These are phyloP conservation scores for Tremellales sp. DNA, from an alignment of 1,284 basidiomycete genomes.

Conservation along the genomic window DNA sequence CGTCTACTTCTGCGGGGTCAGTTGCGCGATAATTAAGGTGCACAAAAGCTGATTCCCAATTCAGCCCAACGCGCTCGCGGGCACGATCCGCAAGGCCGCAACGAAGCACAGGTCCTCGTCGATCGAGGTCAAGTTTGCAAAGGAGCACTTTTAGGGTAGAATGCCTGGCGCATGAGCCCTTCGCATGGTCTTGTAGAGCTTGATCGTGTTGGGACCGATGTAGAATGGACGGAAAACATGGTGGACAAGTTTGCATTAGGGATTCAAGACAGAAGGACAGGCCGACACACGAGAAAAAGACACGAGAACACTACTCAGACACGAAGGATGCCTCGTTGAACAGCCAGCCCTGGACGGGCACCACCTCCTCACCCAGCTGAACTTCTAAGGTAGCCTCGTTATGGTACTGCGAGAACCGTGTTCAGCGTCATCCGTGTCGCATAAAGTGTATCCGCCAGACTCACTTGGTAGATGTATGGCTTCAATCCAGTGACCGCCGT, in stretches of 20 bases:
- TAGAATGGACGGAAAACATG: too few species aligned
- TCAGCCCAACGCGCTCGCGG: slow-evolving; percentile 62
- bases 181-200: too few species aligned
- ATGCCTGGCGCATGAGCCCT: too few species aligned
- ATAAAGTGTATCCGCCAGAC: slow-evolving; percentile 7
- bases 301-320: slow-evolving; percentile 49
- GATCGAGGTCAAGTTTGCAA: slow-evolving; percentile 74
- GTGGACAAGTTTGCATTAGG: too few species aligned
- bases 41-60: slow-evolving; percentile 1
- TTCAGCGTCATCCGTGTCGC: neutral
- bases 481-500: slow-evolving; percentile 52
- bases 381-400: slow-evolving; percentile 70
- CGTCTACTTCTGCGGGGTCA: slow-evolving; percentile 75
- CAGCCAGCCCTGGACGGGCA: slow-evolving; percentile 61
- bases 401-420: slow-evolving; percentile 59
- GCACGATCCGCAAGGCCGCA: slow-evolving; percentile 67
- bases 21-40: slow-evolving; percentile 6
- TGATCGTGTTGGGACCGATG: too few species aligned
- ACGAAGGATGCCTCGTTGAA: slow-evolving; percentile 93
- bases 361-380: slow-evolving; percentile 52
- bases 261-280: too few species aligned
- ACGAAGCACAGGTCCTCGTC: slow-evolving; percentile 55
- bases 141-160: slow-evolving; percentile 56
- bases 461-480: slow-evolving; percentile 53
- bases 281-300: too few species aligned